A percentile compares a stretch with the other conserved stretches of the same genome.
Evolutionary conservation across 768 basidiomycete genomes (phyloP).

Genomic region (Calvatia gigantea): DNA sequence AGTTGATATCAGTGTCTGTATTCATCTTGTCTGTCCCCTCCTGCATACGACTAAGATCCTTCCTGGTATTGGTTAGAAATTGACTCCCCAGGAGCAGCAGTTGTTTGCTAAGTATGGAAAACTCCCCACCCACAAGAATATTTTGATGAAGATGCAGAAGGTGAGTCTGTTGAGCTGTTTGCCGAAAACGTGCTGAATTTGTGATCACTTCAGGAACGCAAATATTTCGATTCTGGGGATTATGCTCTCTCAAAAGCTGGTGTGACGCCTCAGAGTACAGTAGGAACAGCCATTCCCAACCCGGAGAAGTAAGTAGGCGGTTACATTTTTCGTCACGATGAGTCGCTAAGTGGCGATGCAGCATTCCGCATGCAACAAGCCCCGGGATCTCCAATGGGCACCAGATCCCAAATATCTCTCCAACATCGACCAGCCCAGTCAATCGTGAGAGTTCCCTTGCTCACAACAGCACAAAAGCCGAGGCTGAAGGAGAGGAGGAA

Average conservation of each 20-base stretch:
- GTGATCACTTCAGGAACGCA: conserved; percentile 72
- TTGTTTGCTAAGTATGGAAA: conserved; percentile 95
- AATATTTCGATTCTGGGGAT: conserved; percentile 99
- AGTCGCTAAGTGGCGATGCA: conserved; percentile 29
- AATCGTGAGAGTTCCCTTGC: conserved; percentile 58
- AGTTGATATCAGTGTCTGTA: conserved; percentile 87
- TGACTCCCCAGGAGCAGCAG: conserved; percentile 89
- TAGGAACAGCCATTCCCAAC: conserved; percentile 97
- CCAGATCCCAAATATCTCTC: conserved; percentile 65
- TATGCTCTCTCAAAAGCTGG: conserved; percentile 97
- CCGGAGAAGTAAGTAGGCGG: conserved; percentile 78
- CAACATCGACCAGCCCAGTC: conserved; percentile 63
- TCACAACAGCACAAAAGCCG: conserved; percentile 33
- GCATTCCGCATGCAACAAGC: conserved; percentile 88
- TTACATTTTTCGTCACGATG: conserved; percentile 7
- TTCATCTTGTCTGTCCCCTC: background rate
- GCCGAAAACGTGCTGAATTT: conserved; percentile 14
- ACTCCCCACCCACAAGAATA: conserved; percentile 89
- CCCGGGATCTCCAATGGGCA: conserved; percentile 48
- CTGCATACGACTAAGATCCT: conserved; percentile 19
- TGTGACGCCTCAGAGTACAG: conserved; percentile 78
- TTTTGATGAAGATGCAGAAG: conserved; percentile 94
- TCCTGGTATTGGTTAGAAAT: conserved; percentile 43
- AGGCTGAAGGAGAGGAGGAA: conserved; percentile 14
- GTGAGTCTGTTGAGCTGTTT: conserved; percentile 36